Base-by-base conservation (phyloP, 1,284 basidiomycete genomes). In the Hymenochaete sp. region DNA sequence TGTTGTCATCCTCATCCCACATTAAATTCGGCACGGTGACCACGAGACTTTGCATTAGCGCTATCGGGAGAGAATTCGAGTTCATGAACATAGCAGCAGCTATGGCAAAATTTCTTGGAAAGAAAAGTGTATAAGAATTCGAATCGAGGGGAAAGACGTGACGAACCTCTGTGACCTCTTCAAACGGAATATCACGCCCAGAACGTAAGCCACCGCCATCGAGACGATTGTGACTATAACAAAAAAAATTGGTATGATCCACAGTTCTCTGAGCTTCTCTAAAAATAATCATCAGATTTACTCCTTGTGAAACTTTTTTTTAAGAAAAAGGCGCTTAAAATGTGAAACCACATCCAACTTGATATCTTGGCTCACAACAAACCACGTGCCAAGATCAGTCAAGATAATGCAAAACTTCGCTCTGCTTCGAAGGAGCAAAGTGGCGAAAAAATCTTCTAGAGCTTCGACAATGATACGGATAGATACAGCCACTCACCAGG, bases 1-100 rank as follows among this genome's bases (percentile, higher is more conserved):
- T 73, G 54, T 77, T 84, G 59, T 97, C 93, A 44, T 86, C 79
- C 4, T 73, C 60, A 13, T 75, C 82, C 91, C 92, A 93, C 58
- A 85, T 81, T 26, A 97, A 71, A 9, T 79, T 79, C 0, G 85
- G 84, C 0, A 96, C 90, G 7, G 87, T 85, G 44, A 84, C 67
- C 5, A 91, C 90, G 18, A 97, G 77, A 51, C 81, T 86, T 64
- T 95, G 88, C 79, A 91, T 84, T 27, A 97, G 71, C 0, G 93
- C 93, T 35, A 96, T 91, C 0, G 93, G 93, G 1, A 97, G 72
- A 4, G 90, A 93, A 60, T 97, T 97, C 4, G 88, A 91, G 62
- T 93, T 93, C 78, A 86, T 86, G 67, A 89, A 89, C 79, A 85
- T 86, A 16, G 83, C 71, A 0, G 88, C 84, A 0, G 88, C 89